phyloP scores from a whole-genome alignment of 192 early-diverging fungal genomes.

The Gaertneriomyces semiglobifer region DNA sequence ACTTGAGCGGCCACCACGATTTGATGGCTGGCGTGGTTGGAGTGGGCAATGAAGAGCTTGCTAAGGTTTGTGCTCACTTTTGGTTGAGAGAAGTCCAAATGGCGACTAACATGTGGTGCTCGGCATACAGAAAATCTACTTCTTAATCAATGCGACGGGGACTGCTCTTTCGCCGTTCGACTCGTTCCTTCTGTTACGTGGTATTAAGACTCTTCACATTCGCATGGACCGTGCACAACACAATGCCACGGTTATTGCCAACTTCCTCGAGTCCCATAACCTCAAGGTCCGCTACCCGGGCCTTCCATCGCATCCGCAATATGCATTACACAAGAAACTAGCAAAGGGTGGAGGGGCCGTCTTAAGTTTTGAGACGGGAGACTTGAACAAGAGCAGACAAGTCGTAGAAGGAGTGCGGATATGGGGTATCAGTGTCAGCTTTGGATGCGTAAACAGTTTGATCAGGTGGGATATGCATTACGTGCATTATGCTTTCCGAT shows the following conservation, averaged over 20 bases:
- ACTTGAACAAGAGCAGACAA: slow-evolving; percentile 68
- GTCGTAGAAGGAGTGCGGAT: slow-evolving; percentile 80
- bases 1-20: slow-evolving; percentile 95
- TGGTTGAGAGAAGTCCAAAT: background rate
- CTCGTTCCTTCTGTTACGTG: slow-evolving; percentile 86
- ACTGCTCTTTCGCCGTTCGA: slow-evolving; percentile 88
- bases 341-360: slow-evolving; percentile 88
- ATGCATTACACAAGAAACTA: slow-evolving; percentile 73
- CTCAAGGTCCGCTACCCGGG: slow-evolving; percentile 91
- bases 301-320: slow-evolving; percentile 74
- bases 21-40: slow-evolving; percentile 98
- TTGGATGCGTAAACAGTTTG: slow-evolving; percentile 97
- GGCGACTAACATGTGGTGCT: slow-evolving; percentile 1
- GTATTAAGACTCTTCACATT: slow-evolving; percentile 92
- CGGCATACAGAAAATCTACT: slow-evolving; percentile 69
- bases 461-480: slow-evolving; percentile 65
- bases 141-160: slow-evolving; percentile 93
- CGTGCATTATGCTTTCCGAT: background rate
- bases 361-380: slow-evolving; percentile 90
- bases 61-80: slow-evolving; percentile 35
- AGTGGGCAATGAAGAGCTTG: slow-evolving; percentile 64
- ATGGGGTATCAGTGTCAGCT: slow-evolving; percentile 93
- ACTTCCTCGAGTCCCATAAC: slow-evolving; percentile 74
- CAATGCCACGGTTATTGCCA: slow-evolving; percentile 73
- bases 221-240: slow-evolving; percentile 94